Evolutionary conservation across 2,329 filamentous ascomycete genomes (phyloP), one percentile per base, ranked within the genome.

Genomic region (Xylaria multiplex): DNA sequence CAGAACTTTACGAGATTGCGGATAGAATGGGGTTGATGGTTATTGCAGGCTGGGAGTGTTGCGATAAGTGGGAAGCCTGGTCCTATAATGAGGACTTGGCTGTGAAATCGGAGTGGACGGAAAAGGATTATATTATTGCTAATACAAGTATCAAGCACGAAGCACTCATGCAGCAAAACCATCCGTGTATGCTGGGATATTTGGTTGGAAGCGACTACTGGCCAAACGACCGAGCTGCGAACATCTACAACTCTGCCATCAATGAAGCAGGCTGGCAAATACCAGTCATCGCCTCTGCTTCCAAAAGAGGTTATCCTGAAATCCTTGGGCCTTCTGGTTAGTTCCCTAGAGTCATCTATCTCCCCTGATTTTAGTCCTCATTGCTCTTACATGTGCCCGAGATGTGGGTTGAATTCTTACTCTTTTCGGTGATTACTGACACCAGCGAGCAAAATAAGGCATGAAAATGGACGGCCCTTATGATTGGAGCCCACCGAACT

Each of bases 381-480:
- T 5, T 27, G 27, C 27, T 27, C 27, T 5, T 27, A 27, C 3
- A 27, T 27, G 27, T 27, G 2, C 27, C 27, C 27, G 27, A 27
- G 27, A 27, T 5, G 5, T 5, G 27, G 27, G 27, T 27, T 27
- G 5, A 27, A 27, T 5, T 27, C 27, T 27, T 27, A 27, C 27
- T 27, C 27, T 27, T 27, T 27, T 27, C 27, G 27, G 27, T 27
- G 27, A 27, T 27, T 27, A 27, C 27, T 27, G 27, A 27, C 27
- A 3, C 27, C 27, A 27, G 27, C 27, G 27, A 27, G 27, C 27
- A 27, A 27, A 27, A 27, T 27, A 27, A 27, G 27, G 88, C 0
- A 85, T 90, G 83, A 90, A 89, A 71, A 90, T 90, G 88, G 82
- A 85, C 0, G 88, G 88, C 0, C 88, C 88, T 0, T 90, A 90